Percentiles rank a stretch among this genome's conserved stretches.
phyloP scores from a whole-genome alignment of 768 basidiomycete genomes.

The Xerocomellus amylosporus region DNA sequence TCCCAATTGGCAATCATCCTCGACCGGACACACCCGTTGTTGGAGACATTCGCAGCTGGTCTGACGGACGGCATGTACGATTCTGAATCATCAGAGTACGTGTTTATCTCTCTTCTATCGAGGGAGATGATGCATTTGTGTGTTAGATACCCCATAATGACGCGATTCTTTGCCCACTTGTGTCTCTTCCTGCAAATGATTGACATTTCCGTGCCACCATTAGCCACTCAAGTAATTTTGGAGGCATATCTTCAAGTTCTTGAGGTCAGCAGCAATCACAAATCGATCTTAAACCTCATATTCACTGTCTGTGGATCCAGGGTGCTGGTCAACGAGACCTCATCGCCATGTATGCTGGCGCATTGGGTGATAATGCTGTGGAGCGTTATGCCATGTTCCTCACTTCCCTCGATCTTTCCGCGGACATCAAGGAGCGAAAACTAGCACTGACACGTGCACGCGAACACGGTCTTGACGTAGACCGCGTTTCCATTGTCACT shows the following conservation, averaged over 20 bases:
- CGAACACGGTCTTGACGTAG: constrained; percentile 82
- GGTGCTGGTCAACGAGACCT: constrained; percentile 76
- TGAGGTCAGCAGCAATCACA: constrained; percentile 49
- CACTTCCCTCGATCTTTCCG: constrained; percentile 65
- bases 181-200: constrained; percentile 87
- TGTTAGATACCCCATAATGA: constrained; percentile 63
- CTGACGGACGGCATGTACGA: constrained; percentile 51
- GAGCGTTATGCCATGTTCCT: constrained; percentile 92
- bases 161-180: constrained; percentile 91
- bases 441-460: constrained; percentile 70
- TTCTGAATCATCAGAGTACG: constrained; percentile 55
- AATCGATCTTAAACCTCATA: not conserved
- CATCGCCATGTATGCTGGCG: constrained; percentile 92
- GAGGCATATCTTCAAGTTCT: constrained; percentile 87
- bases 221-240: constrained; percentile 76
- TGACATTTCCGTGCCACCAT: constrained; percentile 65
- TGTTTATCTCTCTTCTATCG: constrained; percentile 9
- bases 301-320: constrained; percentile 32
- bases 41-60: constrained; percentile 65
- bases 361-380: constrained; percentile 85
- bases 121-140: not conserved
- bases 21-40: constrained; percentile 59
- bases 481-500: constrained; percentile 73
- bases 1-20: constrained; percentile 80
- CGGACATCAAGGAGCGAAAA: constrained; percentile 61